Evolutionary conservation across 176 grass and related monocot genomes (phyloP), one percentile per base, ranked within the genome.

Genomic region (Ampelocalamus luodianensis): DNA sequence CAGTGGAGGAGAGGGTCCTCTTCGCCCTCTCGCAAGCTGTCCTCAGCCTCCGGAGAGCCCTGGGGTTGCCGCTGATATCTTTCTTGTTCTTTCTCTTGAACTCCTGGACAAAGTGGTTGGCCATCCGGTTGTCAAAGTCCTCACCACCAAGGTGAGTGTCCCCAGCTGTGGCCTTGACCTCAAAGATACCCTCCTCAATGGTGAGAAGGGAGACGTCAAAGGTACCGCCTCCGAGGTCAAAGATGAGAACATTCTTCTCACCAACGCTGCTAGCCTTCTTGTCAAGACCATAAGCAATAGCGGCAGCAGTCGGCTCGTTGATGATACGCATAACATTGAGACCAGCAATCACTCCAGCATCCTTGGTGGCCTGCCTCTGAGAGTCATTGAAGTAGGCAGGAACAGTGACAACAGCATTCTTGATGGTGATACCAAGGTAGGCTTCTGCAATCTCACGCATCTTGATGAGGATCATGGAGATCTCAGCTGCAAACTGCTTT

Each of bases 381-480:
- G 75, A 77, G 38, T 77, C 55, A 0, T 62, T 77, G 75, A 77
- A 77, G 75, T 77, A 77, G 2, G 55, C 75, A 61, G 75, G 75
- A 26, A 61, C 55, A 62, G 37, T 77, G 75, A 77, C 55, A 5
- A 62, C 75, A 0, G 75, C 55, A 18, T 81, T 81, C 65, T 81
- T 81, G 79, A 81, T 69, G 34, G 64, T 40, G 34, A 22, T 81
- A 11, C 65, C 65, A 42, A 81, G 79, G 64, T 81, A 81, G 4
- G 79, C 65, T 54, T 81, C 79, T 18, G 79, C 79, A 56, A 81
- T 81, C 65, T 81, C 79, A 37, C 65, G 32, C 79, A 81, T 81
- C 65, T 81, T 81, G 65, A 81, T 69, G 48, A 81, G 79, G 34
- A 81, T 64, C 79, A 81, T 81, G 20, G 79, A 81, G 34, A 64